A percentile compares a stretch with the other conserved stretches of the same genome.
Conservation (phyloP, 2,329 filamentous ascomycete genomes). For the Dactylellina cionopaga region DNA sequence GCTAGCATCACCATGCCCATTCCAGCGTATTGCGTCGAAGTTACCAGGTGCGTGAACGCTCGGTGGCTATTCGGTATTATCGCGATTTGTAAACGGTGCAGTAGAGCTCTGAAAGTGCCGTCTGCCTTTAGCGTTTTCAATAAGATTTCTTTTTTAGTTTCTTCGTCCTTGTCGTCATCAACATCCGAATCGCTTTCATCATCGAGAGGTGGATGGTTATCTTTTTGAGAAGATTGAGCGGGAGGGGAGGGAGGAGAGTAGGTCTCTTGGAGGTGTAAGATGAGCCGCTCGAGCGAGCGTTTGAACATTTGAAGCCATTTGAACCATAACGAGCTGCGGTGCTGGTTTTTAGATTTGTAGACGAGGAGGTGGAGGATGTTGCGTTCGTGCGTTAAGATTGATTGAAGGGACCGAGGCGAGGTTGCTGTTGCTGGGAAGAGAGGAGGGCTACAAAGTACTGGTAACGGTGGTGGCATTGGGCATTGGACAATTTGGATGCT, state of each 20-base stretch:
- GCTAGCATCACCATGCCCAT: constrained; percentile 76
- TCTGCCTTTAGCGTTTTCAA: not conserved
- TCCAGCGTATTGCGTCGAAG: constrained; percentile 77
- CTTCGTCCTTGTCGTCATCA: not conserved
- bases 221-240: not conserved
- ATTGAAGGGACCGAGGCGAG: constrained; percentile 2
- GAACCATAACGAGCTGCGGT: constrained; percentile 84
- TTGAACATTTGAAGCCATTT: constrained; percentile 76
- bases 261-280: constrained; percentile 60
- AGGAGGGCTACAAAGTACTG: not conserved
- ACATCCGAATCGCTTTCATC: constrained; percentile 56
- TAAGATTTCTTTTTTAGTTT: not conserved
- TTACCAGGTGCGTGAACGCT: constrained; percentile 74
- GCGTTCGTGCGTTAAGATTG: constrained; percentile 36
- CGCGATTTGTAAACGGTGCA: constrained; percentile 33
- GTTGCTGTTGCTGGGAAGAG: not conserved
- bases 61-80: constrained; percentile 63
- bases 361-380: constrained; percentile 76
- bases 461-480: not conserved
- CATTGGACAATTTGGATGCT: too few species aligned
- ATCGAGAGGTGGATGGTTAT: constrained; percentile 57
- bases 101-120: not conserved
- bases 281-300: constrained; percentile 70
- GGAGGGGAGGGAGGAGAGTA: constrained; percentile 31
- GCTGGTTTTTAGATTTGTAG: constrained; percentile 91